Evolutionary conservation across 768 basidiomycete species (phyloP), one percentile per base, ranked within the genome.

Genomic region (Tylopilus plumbeoviolaceoides): DNA sequence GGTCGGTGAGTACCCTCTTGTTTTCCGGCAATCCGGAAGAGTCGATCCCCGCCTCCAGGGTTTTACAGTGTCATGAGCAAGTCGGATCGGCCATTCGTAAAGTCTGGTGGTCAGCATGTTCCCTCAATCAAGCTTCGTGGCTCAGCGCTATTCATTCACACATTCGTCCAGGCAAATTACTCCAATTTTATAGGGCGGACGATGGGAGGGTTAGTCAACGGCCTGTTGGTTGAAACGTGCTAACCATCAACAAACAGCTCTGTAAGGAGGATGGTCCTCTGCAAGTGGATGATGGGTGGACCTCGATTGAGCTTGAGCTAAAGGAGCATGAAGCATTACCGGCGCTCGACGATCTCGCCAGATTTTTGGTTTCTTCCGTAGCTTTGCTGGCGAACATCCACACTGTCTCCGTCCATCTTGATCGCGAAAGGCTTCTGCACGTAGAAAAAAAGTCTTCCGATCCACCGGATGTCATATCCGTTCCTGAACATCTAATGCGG

Each of bases 51-150:
- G 4, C 2, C 10, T 4, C 9, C 20, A 60, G 59, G 59, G 12
- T 60, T 60, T 48, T 60, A 60, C 44, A 58, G 59, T 12, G 59
- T 53, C 15, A 38, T 60, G 25, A 60, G 59, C 15, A 61, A 57
- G 48, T 50, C 59, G 21, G 48, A 60, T 39, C 40, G 20, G 40
- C 59, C 59, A 14, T 23, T 58, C 5, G 55, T 60, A 10, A 51
- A 0, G n/a, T 60, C 59, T 7, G 14, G 39, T n/a, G 55, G 59
- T 60, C 48, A 47, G 12, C 9, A 5, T 8, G 2, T 27, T 30
- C 7, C 43, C 7, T 23, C 38, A n/a, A 21, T 39, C 9, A 17
- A 6, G 35, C 4, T 33, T 33, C 31, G 2, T 23, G 23, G 23
- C 23, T 3, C 23, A 11, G 30, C 11, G 9, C 35, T 23, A 39